Base-by-base conservation (phyloP, 2,329 filamentous ascomycete species). In the Scytalidium lignicola region DNA sequence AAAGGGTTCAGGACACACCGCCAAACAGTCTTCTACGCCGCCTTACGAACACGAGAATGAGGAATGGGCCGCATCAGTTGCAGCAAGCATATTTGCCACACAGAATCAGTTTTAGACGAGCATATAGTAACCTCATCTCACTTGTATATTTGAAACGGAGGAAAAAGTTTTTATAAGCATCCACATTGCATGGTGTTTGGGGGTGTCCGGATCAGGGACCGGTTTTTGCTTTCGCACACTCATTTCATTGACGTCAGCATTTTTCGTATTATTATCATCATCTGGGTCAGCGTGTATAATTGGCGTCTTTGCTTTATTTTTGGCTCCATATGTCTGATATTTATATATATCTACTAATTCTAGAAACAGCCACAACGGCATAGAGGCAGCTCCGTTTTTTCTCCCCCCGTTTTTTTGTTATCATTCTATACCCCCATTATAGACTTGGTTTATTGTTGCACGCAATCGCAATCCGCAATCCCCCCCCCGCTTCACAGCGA, bases 21-120 rank as follows among this genome's bases (percentile, higher is more conserved):
- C 79, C 61, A 76, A 83, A 37, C 93, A 96, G 70, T 96, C 91
- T 86, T 92, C 91, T 2, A 97, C 93, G 15, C 93, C 93, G 19
- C 92, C 93, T 3, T 96, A 96, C 59, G 91, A 96, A 61, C 89
- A 93, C 61, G 91, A 96, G 62, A 91, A 95, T 60, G 84, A 85
- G 55, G 91, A 96, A 65, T 97, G 91, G 92, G 90, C 86, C 17
- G 83, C 86, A 8, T 85, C 88, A 40, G 87, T 89, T 23, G 82
- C 90, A 10, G 86, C 88, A 5, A 90, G 86, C 69, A 90, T 91
- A 57, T 86, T 88, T 74, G 85, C 86, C 47, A 82, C 83, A 26
- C 80, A 86, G 55, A 83, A 77, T 65, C 75, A 79, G 57, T 79
- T 84, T 60, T 85, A 57, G 51, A 55, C 46, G 47, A 48, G 43